Percentiles rank a stretch among this genome's conserved stretches.
Conservation (phyloP, 257 asterid species). For the Datura wrightii region DNA sequence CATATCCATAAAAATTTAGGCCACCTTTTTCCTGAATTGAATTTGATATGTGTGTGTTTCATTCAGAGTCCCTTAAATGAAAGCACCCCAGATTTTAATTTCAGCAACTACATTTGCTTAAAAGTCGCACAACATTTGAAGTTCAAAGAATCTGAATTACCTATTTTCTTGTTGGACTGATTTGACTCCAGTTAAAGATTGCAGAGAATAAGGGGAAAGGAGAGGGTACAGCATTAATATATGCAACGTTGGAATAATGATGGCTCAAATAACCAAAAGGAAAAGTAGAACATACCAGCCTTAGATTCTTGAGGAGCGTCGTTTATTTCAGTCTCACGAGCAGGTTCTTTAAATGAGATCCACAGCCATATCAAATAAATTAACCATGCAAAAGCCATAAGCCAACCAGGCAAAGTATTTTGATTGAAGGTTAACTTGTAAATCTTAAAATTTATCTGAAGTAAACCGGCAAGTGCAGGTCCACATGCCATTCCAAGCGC, state of each 20-base stretch:
- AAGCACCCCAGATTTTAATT: too few relatives aligned
- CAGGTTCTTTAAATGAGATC: constrained; percentile 85
- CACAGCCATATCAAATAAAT: constrained; percentile 76
- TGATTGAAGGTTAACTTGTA: constrained; percentile 75
- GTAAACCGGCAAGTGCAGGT: constrained; percentile 93
- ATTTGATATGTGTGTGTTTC: too few relatives aligned
- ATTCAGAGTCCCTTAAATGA: too few relatives aligned
- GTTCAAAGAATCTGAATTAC: too few relatives aligned
- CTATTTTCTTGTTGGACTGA: too few relatives aligned
- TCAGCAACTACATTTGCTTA: too few relatives aligned
- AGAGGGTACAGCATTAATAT: neutral
- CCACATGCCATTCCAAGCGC: constrained; percentile 99
- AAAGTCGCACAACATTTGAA: too few relatives aligned
- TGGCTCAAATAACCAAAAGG: neutral
- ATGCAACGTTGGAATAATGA: neutral
- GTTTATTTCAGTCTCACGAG: constrained; percentile 49
- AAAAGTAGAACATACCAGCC: constrained; percentile 35
- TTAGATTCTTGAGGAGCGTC: constrained; percentile 50
- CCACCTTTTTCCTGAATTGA: neutral
- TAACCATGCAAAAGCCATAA: constrained; percentile 88
- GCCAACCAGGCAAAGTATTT: constrained; percentile 95
- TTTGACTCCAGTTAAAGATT: too few relatives aligned
- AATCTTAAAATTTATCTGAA: constrained; percentile 74
- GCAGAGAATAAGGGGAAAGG: neutral
- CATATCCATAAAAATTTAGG: neutral